Conservation (phyloP, 805 yeast genomes). For the Barnettozyma pratensis region DNA sequence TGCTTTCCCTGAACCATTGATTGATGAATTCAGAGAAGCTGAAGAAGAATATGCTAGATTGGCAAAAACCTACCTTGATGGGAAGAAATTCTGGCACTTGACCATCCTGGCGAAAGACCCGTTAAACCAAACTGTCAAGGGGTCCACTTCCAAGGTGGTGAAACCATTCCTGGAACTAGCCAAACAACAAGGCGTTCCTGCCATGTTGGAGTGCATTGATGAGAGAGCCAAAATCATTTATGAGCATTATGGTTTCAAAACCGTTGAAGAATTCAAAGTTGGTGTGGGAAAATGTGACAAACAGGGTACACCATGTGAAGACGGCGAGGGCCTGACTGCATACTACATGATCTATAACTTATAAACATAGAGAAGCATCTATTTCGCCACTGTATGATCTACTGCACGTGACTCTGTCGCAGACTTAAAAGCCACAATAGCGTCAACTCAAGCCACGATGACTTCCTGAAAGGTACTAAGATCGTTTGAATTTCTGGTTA, state of each 20-base stretch:
- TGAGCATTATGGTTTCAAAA: constrained; percentile 11
- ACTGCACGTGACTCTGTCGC: neutral
- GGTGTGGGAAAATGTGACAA: constrained; percentile 6
- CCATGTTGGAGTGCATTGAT: constrained; percentile 11
- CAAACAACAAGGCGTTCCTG: constrained; percentile 6
- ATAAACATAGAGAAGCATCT: no score
- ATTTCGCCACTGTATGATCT: no score
- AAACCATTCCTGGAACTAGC: constrained; percentile 11
- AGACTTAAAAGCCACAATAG: neutral
- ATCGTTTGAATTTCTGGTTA: no score
- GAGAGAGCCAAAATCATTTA: constrained; percentile 11
- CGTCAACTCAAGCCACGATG: neutral
- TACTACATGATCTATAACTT: neutral
- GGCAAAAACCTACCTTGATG: constrained; percentile 2
- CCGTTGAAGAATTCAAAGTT: constrained; percentile 1
- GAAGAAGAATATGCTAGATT: constrained; percentile 4
- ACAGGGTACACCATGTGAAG: neutral
- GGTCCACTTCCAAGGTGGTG: constrained; percentile 9
- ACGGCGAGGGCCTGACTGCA: constrained; percentile 6
- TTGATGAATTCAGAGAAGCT: constrained; percentile 2
- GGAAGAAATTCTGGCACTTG: constrained; percentile 9
- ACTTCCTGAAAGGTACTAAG: no score
- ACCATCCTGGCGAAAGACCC: constrained; percentile 10
- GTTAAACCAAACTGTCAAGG: constrained; percentile 1
- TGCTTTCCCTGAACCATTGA: constrained; percentile 5